Percentiles rank a stretch among this genome's conserved stretches.
phyloP scores from a whole-genome alignment of 2,329 filamentous ascomycete genomes.

The Beauveria bassiana region DNA sequence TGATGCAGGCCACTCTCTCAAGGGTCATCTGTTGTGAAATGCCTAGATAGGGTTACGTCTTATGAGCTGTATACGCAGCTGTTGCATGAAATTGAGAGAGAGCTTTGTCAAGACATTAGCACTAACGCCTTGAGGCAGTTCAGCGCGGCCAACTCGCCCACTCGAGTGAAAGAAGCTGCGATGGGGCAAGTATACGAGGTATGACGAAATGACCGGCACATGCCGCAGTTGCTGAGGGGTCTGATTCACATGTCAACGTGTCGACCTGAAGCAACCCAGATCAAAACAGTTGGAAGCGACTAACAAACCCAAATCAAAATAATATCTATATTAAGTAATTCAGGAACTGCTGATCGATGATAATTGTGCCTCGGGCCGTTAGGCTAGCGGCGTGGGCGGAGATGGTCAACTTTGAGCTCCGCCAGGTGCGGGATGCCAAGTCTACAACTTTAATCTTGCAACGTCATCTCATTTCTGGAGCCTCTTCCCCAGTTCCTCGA shows the following conservation, averaged over 20 bases:
- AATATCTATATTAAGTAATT: neutral
- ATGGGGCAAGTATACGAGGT: neutral
- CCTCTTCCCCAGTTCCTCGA: neutral
- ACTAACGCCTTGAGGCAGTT: neutral
- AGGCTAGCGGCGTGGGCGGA: neutral
- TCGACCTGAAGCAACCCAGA: neutral
- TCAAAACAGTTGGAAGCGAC: neutral
- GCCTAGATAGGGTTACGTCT: neutral
- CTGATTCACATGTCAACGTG: neutral
- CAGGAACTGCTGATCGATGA: neutral
- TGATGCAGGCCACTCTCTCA: too few species aligned
- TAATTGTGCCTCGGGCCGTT: neutral
- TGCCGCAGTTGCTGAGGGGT: neutral
- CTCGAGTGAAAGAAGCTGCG: neutral
- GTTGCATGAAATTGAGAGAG: neutral
- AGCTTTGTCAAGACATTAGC: neutral
- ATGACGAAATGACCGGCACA: neutral
- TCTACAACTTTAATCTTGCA: neutral
- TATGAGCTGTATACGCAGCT: neutral
- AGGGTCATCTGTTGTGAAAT: neutral
- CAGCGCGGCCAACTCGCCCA: neutral
- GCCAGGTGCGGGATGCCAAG: neutral
- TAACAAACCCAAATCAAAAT: too few species aligned
- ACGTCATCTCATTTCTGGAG: neutral
- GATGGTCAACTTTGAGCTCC: neutral